Evolutionary conservation across 1,284 basidiomycete genomes (phyloP).

Genomic region (Ganoderma leucocontextum): DNA sequence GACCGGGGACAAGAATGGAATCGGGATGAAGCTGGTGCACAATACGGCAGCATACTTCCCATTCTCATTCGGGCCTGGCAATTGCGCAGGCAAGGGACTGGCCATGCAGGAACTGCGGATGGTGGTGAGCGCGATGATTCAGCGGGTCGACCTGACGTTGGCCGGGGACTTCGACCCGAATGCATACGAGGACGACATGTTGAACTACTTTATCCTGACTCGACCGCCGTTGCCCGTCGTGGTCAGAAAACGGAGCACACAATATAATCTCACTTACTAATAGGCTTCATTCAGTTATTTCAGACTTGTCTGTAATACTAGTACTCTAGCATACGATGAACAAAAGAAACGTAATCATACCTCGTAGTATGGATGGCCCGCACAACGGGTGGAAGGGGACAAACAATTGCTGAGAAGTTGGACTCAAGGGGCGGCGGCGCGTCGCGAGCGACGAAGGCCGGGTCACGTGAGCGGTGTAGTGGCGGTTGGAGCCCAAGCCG

Average conservation of each 20-base stretch:
- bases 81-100: conserved; percentile 45
- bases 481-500: conserved; percentile 22
- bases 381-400: not conserved
- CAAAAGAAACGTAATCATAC: not conserved
- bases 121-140: conserved; percentile 39
- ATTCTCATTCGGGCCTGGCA: conserved; percentile 43
- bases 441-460: conserved; percentile 24
- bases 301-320: not conserved
- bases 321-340: not conserved
- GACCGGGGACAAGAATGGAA: conserved; percentile 14
- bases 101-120: conserved; percentile 40
- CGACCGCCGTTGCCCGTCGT: conserved; percentile 34
- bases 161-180: conserved; percentile 34
- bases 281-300: not conserved
- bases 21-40: conserved; percentile 33
- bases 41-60: conserved; percentile 41
- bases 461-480: conserved; percentile 33
- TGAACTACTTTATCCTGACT: conserved; percentile 36
- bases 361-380: not conserved
- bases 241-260: conserved; percentile 15
- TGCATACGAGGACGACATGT: conserved; percentile 35
- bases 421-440: conserved; percentile 9
- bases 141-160: conserved; percentile 38
- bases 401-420: not conserved
- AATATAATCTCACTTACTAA: not conserved